phyloP scores from a whole-genome alignment of 176 grass and related monocot genomes.

The Avena atlantica region DNA sequence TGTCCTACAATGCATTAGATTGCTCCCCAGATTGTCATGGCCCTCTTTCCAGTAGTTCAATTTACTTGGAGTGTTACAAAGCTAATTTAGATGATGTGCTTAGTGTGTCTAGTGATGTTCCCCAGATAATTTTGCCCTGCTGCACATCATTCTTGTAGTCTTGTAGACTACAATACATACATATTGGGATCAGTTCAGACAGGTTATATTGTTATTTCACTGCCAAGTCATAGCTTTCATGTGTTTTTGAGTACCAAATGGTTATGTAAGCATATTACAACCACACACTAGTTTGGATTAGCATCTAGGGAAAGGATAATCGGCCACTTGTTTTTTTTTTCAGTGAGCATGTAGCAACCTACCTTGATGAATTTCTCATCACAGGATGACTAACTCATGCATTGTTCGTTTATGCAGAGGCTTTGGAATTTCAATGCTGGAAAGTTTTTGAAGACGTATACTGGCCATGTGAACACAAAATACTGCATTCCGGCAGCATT shows the following conservation, averaged over 20 bases:
- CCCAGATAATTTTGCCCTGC: not conserved
- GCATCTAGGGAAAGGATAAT: conserved; percentile 3
- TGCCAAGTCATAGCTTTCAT: not conserved
- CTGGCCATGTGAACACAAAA: conserved; percentile 80
- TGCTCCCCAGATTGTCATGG: not conserved
- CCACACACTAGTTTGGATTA: not conserved
- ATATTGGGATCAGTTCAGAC: conserved; percentile 20
- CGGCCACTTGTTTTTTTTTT: not conserved
- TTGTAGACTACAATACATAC: not conserved
- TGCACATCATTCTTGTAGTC: conserved; percentile 2
- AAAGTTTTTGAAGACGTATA: conserved; percentile 93
- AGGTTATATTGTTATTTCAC: not conserved
- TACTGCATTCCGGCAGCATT: conserved; percentile 86
- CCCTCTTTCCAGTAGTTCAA: conserved; percentile 25
- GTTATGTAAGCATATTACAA: conserved; percentile 29
- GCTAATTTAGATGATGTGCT: not conserved
- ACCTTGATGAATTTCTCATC: not conserved
- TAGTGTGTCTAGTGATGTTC: not conserved
- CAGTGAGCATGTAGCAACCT: conserved; percentile 5
- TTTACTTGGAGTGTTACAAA: not conserved
- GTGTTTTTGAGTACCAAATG: conserved; percentile 17
- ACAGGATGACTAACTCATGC: conserved; percentile 11
- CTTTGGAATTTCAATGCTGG: conserved; percentile 90
- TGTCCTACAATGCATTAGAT: not conserved
- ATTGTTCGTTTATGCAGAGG: conserved; percentile 66